Percentiles rank a stretch among this genome's conserved stretches.
Conservation (phyloP, 2,329 filamentous ascomycete species). For the Colletotrichum gigasporum region DNA sequence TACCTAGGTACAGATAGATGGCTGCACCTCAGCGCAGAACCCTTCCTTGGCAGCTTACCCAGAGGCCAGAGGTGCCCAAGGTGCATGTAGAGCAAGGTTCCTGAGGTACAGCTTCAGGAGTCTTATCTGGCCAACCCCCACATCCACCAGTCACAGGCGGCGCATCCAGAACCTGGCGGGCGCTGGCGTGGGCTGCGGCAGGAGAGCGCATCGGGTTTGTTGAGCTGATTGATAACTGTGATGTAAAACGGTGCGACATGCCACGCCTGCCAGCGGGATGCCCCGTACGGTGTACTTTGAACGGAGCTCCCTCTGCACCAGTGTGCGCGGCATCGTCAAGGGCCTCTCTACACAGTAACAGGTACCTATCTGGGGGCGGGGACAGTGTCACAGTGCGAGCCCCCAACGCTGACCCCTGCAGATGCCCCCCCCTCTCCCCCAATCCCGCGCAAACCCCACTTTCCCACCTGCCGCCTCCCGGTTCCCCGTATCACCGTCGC, state of each 20-base stretch:
- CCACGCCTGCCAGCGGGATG: neutral
- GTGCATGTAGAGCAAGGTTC: neutral
- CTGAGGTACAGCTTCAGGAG: neutral
- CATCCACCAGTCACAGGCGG: constrained; percentile 20
- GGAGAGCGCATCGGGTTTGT: constrained; percentile 5
- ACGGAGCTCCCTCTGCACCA: too few species aligned
- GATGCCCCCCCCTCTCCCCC: neutral
- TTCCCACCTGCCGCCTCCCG: constrained; percentile 13
- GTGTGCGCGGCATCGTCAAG: too few species aligned
- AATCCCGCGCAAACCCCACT: constrained; percentile 12
- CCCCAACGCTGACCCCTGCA: neutral
- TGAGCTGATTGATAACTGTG: constrained; percentile 25
- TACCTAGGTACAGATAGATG: too few species aligned
- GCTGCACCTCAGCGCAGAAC: too few species aligned
- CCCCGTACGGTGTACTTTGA: neutral
- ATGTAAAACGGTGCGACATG: constrained; percentile 16
- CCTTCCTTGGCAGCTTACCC: too few species aligned
- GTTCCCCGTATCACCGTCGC: neutral
- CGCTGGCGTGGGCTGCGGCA: constrained; percentile 6
- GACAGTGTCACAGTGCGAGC: constrained; percentile 3
- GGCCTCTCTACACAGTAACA: too few species aligned
- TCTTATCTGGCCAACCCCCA: constrained; percentile 26
- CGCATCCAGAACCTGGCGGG: constrained; percentile 8
- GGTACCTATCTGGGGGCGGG: neutral
- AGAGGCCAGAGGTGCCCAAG: too few species aligned